Evolutionary conservation across 1,139 yeast genomes (phyloP), one percentile per base, ranked within the genome.

Genomic region (Lodderomyces orthopsilosis): DNA sequence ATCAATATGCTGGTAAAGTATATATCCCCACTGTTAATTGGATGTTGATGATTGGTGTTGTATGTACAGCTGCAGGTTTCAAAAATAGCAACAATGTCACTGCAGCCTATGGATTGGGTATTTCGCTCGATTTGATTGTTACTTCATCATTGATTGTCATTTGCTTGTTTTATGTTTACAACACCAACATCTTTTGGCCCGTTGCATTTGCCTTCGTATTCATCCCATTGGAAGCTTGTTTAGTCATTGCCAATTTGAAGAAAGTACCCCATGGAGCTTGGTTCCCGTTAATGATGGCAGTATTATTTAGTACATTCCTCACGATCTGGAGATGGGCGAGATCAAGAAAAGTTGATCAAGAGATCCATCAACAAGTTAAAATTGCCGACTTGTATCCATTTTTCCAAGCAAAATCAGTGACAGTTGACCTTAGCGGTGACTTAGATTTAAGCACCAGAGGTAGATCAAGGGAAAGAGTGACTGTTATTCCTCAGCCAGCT

Each of bases 41-140:
- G 63, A 46, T 74, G 12, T 60, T 79, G 41, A 72, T 78, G 77
- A 57, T 75, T 18, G 76, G 77, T 23, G 79, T 77, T 6, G 57
- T 73, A 34, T 56, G 64, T 19, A 74, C 82, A 6, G 70, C 80
- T 9, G 76, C 78, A 9, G 81, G 82, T 0, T 79, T 78, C 61
- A 63, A 68, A 49, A 76, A 66, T 51, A 66, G 77, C 38, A 65
- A 67, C 51, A 68, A 66, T 41, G 81, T 79, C 35, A 75, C 84
- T 0, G 77, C 81, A 10, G 84, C 84, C 14, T 80, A 79, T 54
- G 84, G 84, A 4, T 66, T 79, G 44, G 83, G 84, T 15, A 76
- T 79, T 35, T 65, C 82, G 0, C 54, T 79, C 45, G 84, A 79
- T 51, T 75, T 80, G 47, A 49, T 77, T 26, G 68, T 80, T 38